Conservation (phyloP, 148 eudicot genomes). For the Limonium bicolor region DNA sequence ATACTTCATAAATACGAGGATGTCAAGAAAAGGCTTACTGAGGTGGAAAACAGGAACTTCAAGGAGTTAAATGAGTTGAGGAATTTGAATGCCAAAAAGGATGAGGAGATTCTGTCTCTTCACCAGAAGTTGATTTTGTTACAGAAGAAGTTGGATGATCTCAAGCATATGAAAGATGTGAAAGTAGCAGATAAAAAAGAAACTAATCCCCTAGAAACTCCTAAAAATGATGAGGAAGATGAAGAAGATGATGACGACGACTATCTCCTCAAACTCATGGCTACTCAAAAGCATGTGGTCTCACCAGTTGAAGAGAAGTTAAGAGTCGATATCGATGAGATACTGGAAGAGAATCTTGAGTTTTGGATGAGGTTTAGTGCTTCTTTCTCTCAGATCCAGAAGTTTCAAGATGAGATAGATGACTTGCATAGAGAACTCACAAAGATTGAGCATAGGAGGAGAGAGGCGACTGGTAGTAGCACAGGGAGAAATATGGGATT, state of each 20-base stretch:
- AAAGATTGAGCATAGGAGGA: constrained; percentile 33
- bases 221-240: constrained; percentile 5
- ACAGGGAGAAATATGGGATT: constrained; percentile 22
- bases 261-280: constrained; percentile 17
- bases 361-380: constrained; percentile 84
- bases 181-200: constrained; percentile 7
- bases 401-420: constrained; percentile 44
- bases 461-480: constrained; percentile 21
- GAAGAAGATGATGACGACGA: constrained; percentile 24
- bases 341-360: constrained; percentile 69
- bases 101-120: constrained; percentile 37
- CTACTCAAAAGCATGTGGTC: constrained; percentile 10
- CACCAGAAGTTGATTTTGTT: constrained; percentile 23
- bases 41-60: too few relatives aligned
- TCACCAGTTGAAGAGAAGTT: constrained; percentile 63
- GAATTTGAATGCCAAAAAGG: constrained; percentile 32
- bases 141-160: constrained; percentile 21
- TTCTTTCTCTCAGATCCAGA: constrained; percentile 58
- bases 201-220: not conserved
- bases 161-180: constrained; percentile 12
- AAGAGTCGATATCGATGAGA: constrained; percentile 48
- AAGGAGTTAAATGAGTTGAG: constrained; percentile 29
- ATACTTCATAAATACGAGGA: constrained; percentile 42
- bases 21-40: constrained; percentile 35
- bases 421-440: constrained; percentile 44